phyloP scores from a whole-genome alignment of 371 early-diverging fungal species.

The Apophysomyces sp. region DNA sequence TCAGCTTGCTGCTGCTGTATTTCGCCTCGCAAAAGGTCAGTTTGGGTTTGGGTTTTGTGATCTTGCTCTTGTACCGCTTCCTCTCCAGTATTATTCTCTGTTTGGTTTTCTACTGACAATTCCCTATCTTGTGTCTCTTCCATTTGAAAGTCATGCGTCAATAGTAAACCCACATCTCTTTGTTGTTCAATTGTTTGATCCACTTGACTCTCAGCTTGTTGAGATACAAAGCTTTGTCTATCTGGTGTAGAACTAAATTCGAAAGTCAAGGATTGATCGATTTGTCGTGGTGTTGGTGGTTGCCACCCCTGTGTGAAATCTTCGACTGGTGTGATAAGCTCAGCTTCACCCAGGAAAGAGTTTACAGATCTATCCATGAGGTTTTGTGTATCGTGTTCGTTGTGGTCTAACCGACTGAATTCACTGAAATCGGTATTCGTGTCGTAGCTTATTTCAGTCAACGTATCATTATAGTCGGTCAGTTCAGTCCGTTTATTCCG shows the following conservation, averaged over 20 bases:
- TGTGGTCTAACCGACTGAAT: neutral
- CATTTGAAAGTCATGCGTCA: too few relatives aligned
- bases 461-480: neutral
- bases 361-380: neutral
- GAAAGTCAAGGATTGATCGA: neutral
- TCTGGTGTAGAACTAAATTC: neutral
- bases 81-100: neutral
- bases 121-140: neutral
- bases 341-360: neutral
- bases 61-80: slow-evolving; percentile 32
- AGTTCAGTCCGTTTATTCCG: neutral
- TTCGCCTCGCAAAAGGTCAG: too few relatives aligned
- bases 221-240: neutral
- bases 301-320: neutral
- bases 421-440: neutral
- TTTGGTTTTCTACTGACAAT: neutral
- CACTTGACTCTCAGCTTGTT: too few relatives aligned
- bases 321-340: neutral
- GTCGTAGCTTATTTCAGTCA: neutral
- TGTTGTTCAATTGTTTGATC: neutral
- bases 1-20: neutral
- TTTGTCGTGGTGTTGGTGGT: neutral
- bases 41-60: neutral
- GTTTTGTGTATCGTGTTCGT: neutral
- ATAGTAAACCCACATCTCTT: neutral